Base-by-base conservation (phyloP, 2,329 filamentous ascomycete genomes). In the Pyrenophora seminiperda region DNA sequence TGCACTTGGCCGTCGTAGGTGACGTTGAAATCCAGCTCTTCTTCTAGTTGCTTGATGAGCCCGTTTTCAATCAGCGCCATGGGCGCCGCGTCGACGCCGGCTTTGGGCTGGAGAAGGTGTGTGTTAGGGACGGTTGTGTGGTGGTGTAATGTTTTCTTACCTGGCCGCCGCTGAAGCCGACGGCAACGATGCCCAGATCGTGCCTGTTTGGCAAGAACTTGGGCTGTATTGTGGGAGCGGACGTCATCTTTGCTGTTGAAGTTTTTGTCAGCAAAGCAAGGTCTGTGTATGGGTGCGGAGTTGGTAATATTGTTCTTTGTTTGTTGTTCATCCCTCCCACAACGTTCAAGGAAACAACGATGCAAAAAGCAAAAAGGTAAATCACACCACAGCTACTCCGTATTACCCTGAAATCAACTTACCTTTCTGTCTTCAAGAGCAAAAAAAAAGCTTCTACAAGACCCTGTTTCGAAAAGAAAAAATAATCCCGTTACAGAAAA, bases 101-200 rank as follows among this genome's bases (percentile, higher is more conserved):
- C 81, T 77, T 97, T 97, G 78, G 87, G 87, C 90, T 95, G 59
- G 20, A 18, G 7, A 9, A 3, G 9, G 17, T 18, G 7, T n/a
- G 31, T 30, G 42, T 58, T 34, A 43, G 50, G 41, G 20, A 14
- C 14, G 29, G n/a, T 22, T 18, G 7, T 17, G 18, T 27, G 50
- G 54, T n/a, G 48, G 47, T 38, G 17, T 39, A 15, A 15, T 29
- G 34, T 50, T 29, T 15, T 7, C 80, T 64, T 85, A 94, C 91
- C 85, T 97, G 94, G 49, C 94, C 94, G 61, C 93, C 93, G 45
- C 91, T 96, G 80, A 97, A 99, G 56, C 93, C 93, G 30, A 97
- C 94, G 41, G 93, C 91, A 30, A 97, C 91, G 48, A 99, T 83
- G 56, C 93, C 94, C 58, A 99, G 81, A 68, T 97, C 87, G 68